phyloP scores from a whole-genome alignment of 2,329 filamentous ascomycete species.

The Rutstroemia sp. region DNA sequence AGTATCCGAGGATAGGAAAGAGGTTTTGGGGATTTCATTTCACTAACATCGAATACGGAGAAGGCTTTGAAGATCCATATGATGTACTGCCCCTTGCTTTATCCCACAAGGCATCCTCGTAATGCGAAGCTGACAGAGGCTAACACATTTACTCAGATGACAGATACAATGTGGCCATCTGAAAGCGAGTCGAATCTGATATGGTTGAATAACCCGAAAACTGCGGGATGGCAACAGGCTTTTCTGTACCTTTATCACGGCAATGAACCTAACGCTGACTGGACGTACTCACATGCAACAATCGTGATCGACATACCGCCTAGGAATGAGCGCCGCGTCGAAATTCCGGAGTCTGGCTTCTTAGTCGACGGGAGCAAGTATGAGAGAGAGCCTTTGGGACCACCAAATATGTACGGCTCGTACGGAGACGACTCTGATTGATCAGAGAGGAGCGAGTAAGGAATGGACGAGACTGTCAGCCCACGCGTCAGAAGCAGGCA shows the following conservation, averaged over 20 bases:
- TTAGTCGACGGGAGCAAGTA: background rate
- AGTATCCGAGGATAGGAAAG: background rate
- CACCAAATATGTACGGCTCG: background rate
- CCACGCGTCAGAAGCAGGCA: too few species aligned
- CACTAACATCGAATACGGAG: background rate
- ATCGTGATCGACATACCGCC: conserved; percentile 13
- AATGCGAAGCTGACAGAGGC: background rate
- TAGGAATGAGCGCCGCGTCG: background rate
- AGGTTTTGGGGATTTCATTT: background rate
- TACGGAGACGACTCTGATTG: background rate
- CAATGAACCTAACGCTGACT: conserved; percentile 9
- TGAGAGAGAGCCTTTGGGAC: background rate
- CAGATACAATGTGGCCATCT: background rate
- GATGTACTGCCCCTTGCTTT: too few species aligned
- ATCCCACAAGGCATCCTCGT: too few species aligned
- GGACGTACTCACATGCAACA: conserved; percentile 14
- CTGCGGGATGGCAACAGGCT: conserved; percentile 10
- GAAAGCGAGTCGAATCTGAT: background rate
- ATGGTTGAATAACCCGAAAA: conserved; percentile 12
- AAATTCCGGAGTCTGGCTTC: background rate
- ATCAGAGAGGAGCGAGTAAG: too few species aligned
- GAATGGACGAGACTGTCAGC: too few species aligned
- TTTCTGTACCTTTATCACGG: conserved; percentile 4
- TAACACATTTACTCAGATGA: background rate
- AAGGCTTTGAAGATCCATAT: background rate